Conservation (phyloP, 148 eudicot genomes). For the Suaeda aralocaspica region DNA sequence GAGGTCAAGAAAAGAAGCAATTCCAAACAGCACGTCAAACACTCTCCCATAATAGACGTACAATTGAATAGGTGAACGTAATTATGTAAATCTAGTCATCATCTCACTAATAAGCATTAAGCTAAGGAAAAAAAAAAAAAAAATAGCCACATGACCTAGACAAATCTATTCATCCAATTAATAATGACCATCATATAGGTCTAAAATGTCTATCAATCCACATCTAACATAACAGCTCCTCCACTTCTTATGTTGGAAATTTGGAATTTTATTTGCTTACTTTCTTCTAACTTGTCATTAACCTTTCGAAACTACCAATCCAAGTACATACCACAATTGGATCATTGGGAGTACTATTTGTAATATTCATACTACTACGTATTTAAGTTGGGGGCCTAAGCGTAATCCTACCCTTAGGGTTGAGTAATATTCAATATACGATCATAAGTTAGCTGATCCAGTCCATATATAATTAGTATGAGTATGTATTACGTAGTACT, state of each 20-base stretch:
- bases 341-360: background rate
- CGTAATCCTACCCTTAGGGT: too few relatives aligned
- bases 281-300: slow-evolving; percentile 1
- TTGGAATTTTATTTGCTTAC: background rate
- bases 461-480: too few relatives aligned
- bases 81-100: slow-evolving; percentile 8
- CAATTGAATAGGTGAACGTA: too few relatives aligned
- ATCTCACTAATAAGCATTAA: background rate
- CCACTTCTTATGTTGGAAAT: background rate
- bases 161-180: background rate
- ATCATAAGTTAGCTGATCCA: too few relatives aligned
- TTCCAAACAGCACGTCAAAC: too few relatives aligned
- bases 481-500: too few relatives aligned
- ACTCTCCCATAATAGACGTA: too few relatives aligned
- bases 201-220: slow-evolving; percentile 14
- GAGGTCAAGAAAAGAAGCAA: too few relatives aligned
- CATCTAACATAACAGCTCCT: slow-evolving; percentile 13
- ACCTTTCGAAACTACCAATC: slow-evolving; percentile 11
- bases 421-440: too few relatives aligned
- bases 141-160: slow-evolving; percentile 10
- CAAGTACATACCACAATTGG: background rate
- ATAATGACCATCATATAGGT: slow-evolving; percentile 1
- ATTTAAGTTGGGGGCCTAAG: too few relatives aligned
- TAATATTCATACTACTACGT: too few relatives aligned
- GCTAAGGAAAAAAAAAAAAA: too few relatives aligned